Evolutionary conservation across 495 filamentous ascomycete species (phyloP), one percentile per base, ranked within the genome.

Genomic region (Penicillium cosmopolitanum): DNA sequence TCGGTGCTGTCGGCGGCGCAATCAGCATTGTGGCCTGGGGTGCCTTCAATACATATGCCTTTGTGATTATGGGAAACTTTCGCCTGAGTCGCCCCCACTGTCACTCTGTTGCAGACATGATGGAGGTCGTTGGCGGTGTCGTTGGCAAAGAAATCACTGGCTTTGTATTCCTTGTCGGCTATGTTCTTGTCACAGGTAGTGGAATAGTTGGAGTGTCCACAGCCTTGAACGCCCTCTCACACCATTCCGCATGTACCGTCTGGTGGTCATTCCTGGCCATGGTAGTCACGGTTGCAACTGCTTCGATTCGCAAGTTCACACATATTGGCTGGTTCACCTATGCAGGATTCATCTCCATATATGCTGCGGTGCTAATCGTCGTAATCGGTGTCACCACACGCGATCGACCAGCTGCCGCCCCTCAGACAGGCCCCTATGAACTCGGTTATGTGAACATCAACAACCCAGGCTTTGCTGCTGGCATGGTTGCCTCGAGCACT

Each of bases 31-130:
- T 89, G 28, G 67, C 69, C 28, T 72, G 89, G 51, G 87, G 87
- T 18, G 66, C 85, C 12, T 59, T 90, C 28, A 87, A 89, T 53
- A 84, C 86, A 2, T 76, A 74, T 55, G 59, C 64, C 21, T 65
- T 66, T 31, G 60, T 73, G 38, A 65, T 74, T 28, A 51, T 73
- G 4, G 68, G 69, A 18, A 64, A 74, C 25, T 76, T 76, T 47
- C 71, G 72, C 51, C 58, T 64, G 19, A 28, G 35, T n/a, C 50
- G 70, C 50, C 70, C 70, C 12, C 70, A 76, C 42, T 82, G 78
- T 58, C 68, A 73, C 56, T 71, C 69, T 58, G 85, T 92, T 51
- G 85, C 86, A n/a, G 89, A 94, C 64, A 89, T 84, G 44, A 85
- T 86, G 5, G 66, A 82, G 25, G 73, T 93, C 23, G 80, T 89